Percentiles rank a stretch among this genome's conserved stretches.
Evolutionary conservation across 2,329 filamentous ascomycete genomes (phyloP).

Genomic region (Curvularia spicifera): DNA sequence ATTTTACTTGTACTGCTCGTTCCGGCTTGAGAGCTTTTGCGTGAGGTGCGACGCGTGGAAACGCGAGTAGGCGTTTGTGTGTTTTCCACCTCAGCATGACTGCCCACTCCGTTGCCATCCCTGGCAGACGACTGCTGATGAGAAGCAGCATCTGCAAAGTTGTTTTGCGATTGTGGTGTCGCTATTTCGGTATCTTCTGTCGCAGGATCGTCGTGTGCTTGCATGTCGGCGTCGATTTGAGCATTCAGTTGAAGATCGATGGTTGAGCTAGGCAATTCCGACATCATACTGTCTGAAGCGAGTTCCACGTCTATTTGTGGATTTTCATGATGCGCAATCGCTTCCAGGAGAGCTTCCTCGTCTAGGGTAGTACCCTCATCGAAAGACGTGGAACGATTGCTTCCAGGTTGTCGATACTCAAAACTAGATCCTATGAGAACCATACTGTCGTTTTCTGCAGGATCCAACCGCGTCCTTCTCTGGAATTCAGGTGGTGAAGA

Average conservation of each 20-base stretch:
- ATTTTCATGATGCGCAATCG: constrained; percentile 15
- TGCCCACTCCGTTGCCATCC: constrained; percentile 15
- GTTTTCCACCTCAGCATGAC: constrained; percentile 34
- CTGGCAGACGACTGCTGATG: constrained; percentile 14
- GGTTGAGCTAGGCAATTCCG: constrained; percentile 40
- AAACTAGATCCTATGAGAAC: constrained; percentile 29
- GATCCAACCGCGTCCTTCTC: constrained; percentile 10
- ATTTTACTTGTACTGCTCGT: constrained; percentile 43
- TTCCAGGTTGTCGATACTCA: constrained; percentile 28
- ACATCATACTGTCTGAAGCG: constrained; percentile 21
- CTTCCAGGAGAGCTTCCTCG: constrained; percentile 32
- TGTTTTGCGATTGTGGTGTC: constrained; percentile 27
- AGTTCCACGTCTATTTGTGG: constrained; percentile 9
- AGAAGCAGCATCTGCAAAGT: constrained; percentile 35
- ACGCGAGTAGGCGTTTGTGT: constrained; percentile 19
- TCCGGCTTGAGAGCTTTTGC: constrained; percentile 16
- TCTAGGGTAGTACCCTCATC: constrained; percentile 46
- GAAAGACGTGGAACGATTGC: constrained; percentile 29
- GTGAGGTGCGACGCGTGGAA: neutral
- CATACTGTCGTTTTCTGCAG: constrained; percentile 5
- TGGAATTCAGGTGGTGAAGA: constrained; percentile 47
- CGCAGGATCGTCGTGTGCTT: constrained; percentile 24
- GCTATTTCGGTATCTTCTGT: constrained; percentile 9
- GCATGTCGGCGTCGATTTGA: constrained; percentile 46
- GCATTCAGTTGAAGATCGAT: constrained; percentile 45